phyloP scores from a whole-genome alignment of 1,284 basidiomycete species.

The Xanthoconium separans region DNA sequence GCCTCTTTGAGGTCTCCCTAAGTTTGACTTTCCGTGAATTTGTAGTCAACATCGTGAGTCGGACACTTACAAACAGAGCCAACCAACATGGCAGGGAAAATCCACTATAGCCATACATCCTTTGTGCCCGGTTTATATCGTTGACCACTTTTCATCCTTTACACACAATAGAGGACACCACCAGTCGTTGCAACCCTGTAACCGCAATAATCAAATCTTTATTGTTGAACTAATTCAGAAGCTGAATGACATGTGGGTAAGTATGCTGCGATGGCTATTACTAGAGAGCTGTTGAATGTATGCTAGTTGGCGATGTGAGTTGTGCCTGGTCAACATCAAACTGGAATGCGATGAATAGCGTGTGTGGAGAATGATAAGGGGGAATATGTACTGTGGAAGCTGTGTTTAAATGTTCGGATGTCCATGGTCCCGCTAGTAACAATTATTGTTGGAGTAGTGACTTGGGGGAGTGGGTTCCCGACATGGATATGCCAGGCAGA shows the following conservation, averaged over 20 bases:
- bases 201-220: constrained; percentile 10
- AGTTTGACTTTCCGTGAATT: constrained; percentile 1
- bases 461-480: constrained; percentile 5
- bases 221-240: constrained; percentile 18
- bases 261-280: constrained; percentile 18
- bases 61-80: constrained; percentile 60
- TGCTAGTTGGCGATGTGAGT: constrained; percentile 13
- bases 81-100: constrained; percentile 28
- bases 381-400: constrained; percentile 26
- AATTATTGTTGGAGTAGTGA: constrained; percentile 5
- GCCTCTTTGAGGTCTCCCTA: neutral
- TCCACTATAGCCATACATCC: constrained; percentile 7
- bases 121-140: neutral
- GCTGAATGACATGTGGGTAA: constrained; percentile 9
- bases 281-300: constrained; percentile 22
- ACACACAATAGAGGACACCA: constrained; percentile 6
- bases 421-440: neutral
- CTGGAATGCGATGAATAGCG: constrained; percentile 10
- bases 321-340: constrained; percentile 16
- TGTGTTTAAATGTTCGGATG: constrained; percentile 2
- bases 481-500: constrained; percentile 16
- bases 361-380: constrained; percentile 2
- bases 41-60: constrained; percentile 73
- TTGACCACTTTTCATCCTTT: neutral
- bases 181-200: neutral